phyloP scores from a whole-genome alignment of 257 asterid species.

The Solanum lycopersicoides region DNA sequence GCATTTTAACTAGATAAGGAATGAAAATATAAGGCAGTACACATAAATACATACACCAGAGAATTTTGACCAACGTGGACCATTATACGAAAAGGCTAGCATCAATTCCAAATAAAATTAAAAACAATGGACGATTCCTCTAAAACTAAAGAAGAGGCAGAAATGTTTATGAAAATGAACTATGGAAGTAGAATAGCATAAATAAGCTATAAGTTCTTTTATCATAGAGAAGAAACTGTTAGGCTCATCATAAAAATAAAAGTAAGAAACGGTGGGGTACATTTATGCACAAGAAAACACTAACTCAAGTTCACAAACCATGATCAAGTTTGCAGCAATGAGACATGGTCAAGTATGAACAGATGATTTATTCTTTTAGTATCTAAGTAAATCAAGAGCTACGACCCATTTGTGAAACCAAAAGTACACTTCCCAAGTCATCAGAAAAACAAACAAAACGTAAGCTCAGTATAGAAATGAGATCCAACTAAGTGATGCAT shows the following conservation, averaged over 20 bases:
- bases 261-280: not conserved
- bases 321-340: not conserved
- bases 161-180: not conserved
- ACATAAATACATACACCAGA: not conserved
- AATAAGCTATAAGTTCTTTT: not conserved
- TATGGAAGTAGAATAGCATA: not conserved
- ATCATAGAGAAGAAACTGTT: not conserved
- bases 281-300: not conserved
- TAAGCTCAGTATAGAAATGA: not conserved
- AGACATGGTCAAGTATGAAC: not conserved
- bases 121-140: not conserved
- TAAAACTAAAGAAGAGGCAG: not conserved
- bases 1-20: not conserved
- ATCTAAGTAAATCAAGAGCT: not conserved
- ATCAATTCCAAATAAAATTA: not conserved
- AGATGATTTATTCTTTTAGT: not conserved
- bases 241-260: not conserved
- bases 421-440: not conserved
- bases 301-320: not conserved
- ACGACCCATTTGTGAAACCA: not conserved
- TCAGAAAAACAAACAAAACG: not conserved
- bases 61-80: not conserved
- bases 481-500: not conserved
- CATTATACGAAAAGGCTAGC: not conserved
- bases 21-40: not conserved